phyloP scores from a whole-genome alignment of 305 asterid species.

The Plantago coronopus region DNA sequence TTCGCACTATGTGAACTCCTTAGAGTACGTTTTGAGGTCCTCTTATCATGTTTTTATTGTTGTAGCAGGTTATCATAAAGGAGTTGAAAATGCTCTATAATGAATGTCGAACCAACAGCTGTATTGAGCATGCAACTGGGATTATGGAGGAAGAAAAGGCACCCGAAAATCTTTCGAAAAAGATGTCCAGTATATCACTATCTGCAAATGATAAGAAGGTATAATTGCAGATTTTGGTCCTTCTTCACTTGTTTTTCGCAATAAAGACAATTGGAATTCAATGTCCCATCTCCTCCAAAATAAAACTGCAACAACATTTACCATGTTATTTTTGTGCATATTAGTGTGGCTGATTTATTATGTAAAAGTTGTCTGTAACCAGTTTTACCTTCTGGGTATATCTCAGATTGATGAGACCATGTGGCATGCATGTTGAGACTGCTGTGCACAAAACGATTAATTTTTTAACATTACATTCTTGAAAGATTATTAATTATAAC shows the following conservation, averaged over 20 bases:
- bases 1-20: conserved; percentile 14
- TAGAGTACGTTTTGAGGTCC: conserved; percentile 13
- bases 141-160: conserved; percentile 87
- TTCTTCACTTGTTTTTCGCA: neutral
- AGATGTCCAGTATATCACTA: conserved; percentile 64
- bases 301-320: no score
- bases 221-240: conserved; percentile 14
- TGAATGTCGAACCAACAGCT: conserved; percentile 77
- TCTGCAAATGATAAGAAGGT: conserved; percentile 78
- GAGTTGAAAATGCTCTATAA: conserved; percentile 60
- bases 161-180: conserved; percentile 76
- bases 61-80: conserved; percentile 54
- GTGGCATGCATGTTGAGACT: neutral
- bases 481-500: neutral
- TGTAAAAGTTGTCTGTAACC: no score
- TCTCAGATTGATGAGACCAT: neutral
- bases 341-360: no score
- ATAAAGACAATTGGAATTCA: neutral
- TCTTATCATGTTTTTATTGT: conserved; percentile 9
- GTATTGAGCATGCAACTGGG: conserved; percentile 90
- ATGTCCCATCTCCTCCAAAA: neutral
- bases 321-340: neutral
- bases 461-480: neutral
- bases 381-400: no score
- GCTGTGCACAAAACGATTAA: neutral